Evolutionary conservation across 495 filamentous ascomycete genomes (phyloP).

Genomic region (Neurospora sp.): DNA sequence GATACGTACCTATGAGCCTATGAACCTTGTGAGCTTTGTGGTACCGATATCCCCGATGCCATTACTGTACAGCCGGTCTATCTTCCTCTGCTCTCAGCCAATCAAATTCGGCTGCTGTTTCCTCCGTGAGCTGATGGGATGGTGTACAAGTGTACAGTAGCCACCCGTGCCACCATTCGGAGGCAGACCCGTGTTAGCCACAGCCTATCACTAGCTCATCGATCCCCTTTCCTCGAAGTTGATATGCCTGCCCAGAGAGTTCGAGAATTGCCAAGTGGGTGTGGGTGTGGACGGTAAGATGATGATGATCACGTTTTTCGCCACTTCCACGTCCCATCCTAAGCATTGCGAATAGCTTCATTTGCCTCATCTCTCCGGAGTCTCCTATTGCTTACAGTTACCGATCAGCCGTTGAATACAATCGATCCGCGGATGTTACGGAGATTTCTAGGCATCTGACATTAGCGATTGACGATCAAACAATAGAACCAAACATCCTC

Average conservation of each 20-base stretch:
- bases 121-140: background rate
- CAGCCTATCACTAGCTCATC: background rate
- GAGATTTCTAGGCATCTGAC: background rate
- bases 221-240: background rate
- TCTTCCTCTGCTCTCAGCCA: background rate
- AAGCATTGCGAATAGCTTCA: background rate
- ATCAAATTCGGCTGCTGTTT: background rate
- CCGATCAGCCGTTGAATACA: background rate
- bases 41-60: background rate
- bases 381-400: background rate
- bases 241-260: background rate
- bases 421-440: background rate
- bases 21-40: background rate
- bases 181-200: background rate
- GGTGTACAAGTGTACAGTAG: background rate
- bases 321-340: background rate
- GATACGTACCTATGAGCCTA: background rate
- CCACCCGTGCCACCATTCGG: background rate
- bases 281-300: background rate
- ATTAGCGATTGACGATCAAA: background rate
- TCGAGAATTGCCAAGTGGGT: background rate
- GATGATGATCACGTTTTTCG: background rate
- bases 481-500: background rate
- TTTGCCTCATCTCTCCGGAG: background rate
- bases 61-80: background rate